Conservation (phyloP, 768 basidiomycete genomes). For the Tricholoma saponaceum region DNA sequence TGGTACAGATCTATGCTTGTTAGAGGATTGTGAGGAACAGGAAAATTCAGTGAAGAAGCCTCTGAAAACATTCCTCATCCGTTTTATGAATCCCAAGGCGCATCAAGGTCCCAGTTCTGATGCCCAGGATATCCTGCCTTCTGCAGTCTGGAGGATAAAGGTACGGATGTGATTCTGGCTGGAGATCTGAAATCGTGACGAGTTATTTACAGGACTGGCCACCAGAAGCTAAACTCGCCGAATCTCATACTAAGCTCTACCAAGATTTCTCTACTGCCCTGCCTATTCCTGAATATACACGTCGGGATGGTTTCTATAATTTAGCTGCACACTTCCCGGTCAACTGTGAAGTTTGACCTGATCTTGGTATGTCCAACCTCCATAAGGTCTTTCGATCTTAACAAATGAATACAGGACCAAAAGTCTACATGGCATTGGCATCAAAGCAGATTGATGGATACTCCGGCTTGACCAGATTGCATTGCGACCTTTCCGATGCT, state of each 20-base stretch:
- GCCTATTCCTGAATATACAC: slow-evolving; percentile 82
- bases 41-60: not conserved
- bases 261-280: slow-evolving; percentile 79
- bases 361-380: slow-evolving; percentile 52
- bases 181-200: not conserved
- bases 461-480: no score
- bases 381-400: no score
- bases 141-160: not conserved
- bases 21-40: not conserved
- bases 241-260: slow-evolving; percentile 76
- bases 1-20: not conserved
- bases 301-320: slow-evolving; percentile 84
- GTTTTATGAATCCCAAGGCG: not conserved
- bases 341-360: slow-evolving; percentile 65
- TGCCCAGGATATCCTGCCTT: not conserved
- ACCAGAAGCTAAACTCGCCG: slow-evolving; percentile 76
- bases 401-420: no score
- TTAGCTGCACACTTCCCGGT: slow-evolving; percentile 83
- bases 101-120: not conserved
- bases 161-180: not conserved
- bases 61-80: not conserved
- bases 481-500: no score
- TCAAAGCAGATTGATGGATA: no score
- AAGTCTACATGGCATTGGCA: no score
- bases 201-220: slow-evolving; percentile 81